These are phyloP conservation scores for Dipodascopsis uninucleata DNA, from an alignment of 805 yeast genomes.

Conservation along the genomic window DNA sequence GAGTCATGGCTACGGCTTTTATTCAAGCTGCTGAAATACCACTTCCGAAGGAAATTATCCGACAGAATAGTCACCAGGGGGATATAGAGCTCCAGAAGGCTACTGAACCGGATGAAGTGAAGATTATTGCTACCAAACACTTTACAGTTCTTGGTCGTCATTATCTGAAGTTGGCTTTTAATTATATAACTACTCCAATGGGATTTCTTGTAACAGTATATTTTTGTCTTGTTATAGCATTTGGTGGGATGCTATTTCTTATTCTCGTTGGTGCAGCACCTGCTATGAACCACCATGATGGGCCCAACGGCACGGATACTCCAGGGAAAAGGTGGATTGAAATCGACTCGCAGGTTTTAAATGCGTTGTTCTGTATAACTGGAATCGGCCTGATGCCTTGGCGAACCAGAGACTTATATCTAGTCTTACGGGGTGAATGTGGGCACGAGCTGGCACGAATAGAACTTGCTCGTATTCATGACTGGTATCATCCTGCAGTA, in stretches of 20 bases:
- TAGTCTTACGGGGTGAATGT: conserved; percentile 15
- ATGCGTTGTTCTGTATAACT: conserved; percentile 27
- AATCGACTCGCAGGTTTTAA: conserved; percentile 27
- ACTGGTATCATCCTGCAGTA: conserved; percentile 20
- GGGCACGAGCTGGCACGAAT: conserved; percentile 4
- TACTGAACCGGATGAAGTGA: not conserved
- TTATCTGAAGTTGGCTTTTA: conserved; percentile 7
- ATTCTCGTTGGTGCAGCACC: conserved; percentile 28
- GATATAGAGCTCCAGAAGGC: not conserved
- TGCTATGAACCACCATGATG: conserved; percentile 23
- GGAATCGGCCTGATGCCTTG: conserved; percentile 28
- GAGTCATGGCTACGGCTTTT: conserved; percentile 22
- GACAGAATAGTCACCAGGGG: conserved; percentile 2
- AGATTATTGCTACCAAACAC: not conserved
- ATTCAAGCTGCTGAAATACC: conserved; percentile 16
- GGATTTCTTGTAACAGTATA: conserved; percentile 24
- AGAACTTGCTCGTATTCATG: conserved; percentile 13
- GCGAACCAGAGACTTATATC: conserved; percentile 22
- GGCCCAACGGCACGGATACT: conserved; percentile 21
- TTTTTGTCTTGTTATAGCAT: conserved; percentile 24
- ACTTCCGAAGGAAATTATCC: conserved; percentile 10
- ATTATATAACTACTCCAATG: conserved; percentile 12
- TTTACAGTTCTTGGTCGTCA: not conserved
- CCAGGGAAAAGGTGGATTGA: conserved; percentile 29
- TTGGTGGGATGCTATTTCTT: conserved; percentile 29